These are phyloP conservation scores for Mentha longifolia DNA, from an alignment of 257 asterid genomes.

Conservation along the genomic window DNA sequence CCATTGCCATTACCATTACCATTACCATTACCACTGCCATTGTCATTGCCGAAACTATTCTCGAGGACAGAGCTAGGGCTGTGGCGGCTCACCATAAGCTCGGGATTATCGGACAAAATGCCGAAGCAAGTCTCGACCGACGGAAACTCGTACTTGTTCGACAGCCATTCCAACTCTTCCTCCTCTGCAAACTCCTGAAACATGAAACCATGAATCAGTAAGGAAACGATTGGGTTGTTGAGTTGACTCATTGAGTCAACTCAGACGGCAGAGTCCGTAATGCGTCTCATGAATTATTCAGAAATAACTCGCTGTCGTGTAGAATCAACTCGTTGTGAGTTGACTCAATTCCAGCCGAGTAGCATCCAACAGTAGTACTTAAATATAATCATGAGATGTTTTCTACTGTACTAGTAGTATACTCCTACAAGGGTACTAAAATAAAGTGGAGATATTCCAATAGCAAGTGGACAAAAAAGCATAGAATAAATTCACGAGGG, in stretches of 20 bases:
- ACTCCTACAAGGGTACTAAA: too few species aligned
- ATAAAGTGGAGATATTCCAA: too few species aligned
- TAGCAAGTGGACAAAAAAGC: conserved; percentile 26
- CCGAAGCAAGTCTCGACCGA: conserved; percentile 72
- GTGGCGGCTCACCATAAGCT: conserved; percentile 43
- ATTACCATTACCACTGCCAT: conserved; percentile 32
- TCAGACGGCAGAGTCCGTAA: background rate
- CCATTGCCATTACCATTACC: conserved; percentile 49
- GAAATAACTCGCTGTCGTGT: background rate
- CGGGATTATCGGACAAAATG: conserved; percentile 52
- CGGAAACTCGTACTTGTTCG: conserved; percentile 84
- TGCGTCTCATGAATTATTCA: background rate
- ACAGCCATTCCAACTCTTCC: conserved; percentile 87
- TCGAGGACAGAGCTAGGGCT: conserved; percentile 78
- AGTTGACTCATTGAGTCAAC: conserved; percentile 16
- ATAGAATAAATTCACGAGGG: too few species aligned
- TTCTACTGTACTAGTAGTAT: too few species aligned
- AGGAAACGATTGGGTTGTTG: background rate
- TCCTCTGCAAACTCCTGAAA: conserved; percentile 50
- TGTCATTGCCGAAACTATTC: conserved; percentile 53
- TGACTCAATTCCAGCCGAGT: background rate
- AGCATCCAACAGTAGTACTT: background rate
- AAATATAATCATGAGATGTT: background rate
- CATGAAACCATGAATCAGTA: background rate
- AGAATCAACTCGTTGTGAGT: too few species aligned